Base-by-base conservation (phyloP, 1,139 yeast species). In the Hansenula anomala region DNA sequence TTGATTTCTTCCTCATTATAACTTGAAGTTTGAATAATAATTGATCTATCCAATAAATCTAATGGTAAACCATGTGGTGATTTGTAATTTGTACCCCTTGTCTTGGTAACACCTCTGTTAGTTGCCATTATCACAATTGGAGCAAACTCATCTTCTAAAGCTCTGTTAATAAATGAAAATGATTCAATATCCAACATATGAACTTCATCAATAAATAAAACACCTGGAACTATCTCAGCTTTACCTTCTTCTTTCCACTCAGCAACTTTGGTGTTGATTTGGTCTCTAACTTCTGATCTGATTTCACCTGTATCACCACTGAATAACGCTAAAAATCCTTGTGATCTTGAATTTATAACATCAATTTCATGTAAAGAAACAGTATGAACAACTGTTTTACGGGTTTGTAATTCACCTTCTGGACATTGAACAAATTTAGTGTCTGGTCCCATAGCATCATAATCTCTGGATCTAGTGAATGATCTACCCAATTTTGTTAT, bases 241-340 rank as follows among this genome's bases (percentile, higher is more conserved):
- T 92, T 94, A 43, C 98, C 98, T 71, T 94, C 98, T 69, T 94
- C 99, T 58, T 86, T 88, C 98, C 98, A 94, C 66, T 94, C 98
- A 24, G 95, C 95, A 39, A 94, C 97, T 66, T 92, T 92, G 38
- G 90, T 78, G 66, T 94, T 92, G 61, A 94, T 92, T 67, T 94
- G 98, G 60, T 90, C 97, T 59, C 99, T 80, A 28, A 94, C 95
- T 64, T 94, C 98, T 12, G 94, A 75, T 52, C 96, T 76, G 53
- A 92, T 92, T 67, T 92, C 98, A 51, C 98, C 98, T 20, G 97
- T 92, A 61, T 92, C 98, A 51, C 97, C 98, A 37, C 94, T 83
- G 60, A 94, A 94, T 47, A 94, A 72, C 2, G 98, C 98, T 59
- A 94, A 71, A 59, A 92, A 92, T 14, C 99, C 99, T 64, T 94